Conservation (phyloP, 352 stramenopile species). For the Phytophthora europaea region DNA sequence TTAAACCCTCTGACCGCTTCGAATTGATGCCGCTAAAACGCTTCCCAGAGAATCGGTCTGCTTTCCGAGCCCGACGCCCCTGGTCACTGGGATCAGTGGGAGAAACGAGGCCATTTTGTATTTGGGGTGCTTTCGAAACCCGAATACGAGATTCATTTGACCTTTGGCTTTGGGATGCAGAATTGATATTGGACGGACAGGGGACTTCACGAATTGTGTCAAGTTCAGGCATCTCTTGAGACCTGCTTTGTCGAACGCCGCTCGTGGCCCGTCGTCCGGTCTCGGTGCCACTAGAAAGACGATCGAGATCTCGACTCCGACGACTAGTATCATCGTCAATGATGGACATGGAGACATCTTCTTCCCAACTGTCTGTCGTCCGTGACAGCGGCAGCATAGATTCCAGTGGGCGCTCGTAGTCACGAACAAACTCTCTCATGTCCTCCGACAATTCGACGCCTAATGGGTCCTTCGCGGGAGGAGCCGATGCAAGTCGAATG, state of each 20-base stretch:
- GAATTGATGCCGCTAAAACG: constrained; percentile 10
- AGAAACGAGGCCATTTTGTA: constrained; percentile 1
- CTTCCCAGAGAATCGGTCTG: constrained; percentile 3
- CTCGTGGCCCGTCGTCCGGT: constrained; percentile 18
- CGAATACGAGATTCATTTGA: constrained; percentile 3
- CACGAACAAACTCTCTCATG: constrained; percentile 54
- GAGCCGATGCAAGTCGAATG: constrained; percentile 20
- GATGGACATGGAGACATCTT: constrained; percentile 47
- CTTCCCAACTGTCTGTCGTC: constrained; percentile 72
- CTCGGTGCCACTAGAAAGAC: constrained; percentile 29
- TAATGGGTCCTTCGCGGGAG: constrained; percentile 17
- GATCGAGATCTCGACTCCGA: constrained; percentile 34
- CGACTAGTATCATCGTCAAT: constrained; percentile 43
- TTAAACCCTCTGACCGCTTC: constrained; percentile 11
- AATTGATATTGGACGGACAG: constrained; percentile 24
- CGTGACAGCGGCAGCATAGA: constrained; percentile 63
- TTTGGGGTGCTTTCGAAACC: not conserved
- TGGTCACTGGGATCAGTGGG: not conserved
- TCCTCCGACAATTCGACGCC: constrained; percentile 35
- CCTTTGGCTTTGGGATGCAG: constrained; percentile 20
- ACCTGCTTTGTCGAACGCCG: constrained; percentile 28
- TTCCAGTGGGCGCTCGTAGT: constrained; percentile 62
- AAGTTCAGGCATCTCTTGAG: constrained; percentile 43
- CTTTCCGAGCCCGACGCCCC: not conserved
- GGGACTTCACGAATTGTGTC: constrained; percentile 51